Evolutionary conservation across 1,284 basidiomycete species (phyloP).

Genomic region (Agaricales sp.): DNA sequence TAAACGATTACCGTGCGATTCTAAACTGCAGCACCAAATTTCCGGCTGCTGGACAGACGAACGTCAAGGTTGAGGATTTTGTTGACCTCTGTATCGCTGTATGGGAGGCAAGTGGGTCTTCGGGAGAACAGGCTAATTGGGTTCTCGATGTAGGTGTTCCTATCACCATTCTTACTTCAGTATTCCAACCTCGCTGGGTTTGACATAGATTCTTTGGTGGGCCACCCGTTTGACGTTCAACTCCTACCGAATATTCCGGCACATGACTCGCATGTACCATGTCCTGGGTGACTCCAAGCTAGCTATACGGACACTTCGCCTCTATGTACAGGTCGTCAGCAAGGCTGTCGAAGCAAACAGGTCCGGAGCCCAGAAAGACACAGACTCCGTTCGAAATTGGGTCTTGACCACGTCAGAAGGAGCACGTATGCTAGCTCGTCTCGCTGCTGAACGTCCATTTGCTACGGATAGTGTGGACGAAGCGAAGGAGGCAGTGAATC

Average conservation of each 20-base stretch:
- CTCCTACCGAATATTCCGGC: constrained; percentile 73
- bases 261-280: constrained; percentile 68
- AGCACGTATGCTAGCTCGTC: constrained; percentile 59
- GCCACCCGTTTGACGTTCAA: constrained; percentile 88
- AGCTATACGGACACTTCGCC: constrained; percentile 64
- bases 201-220: constrained; percentile 74
- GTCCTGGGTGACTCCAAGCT: constrained; percentile 54
- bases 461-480: neutral
- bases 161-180: constrained; percentile 9
- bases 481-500: constrained; percentile 28
- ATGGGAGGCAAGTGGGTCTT: constrained; percentile 66
- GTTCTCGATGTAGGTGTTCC: constrained; percentile 53
- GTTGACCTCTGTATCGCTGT: constrained; percentile 73
- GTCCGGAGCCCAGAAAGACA: constrained; percentile 30
- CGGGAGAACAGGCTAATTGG: constrained; percentile 55
- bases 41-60: constrained; percentile 77
- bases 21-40: constrained; percentile 64
- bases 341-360: constrained; percentile 61
- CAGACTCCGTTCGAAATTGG: constrained; percentile 57
- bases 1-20: constrained; percentile 62
- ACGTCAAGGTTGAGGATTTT: constrained; percentile 75
- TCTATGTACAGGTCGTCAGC: constrained; percentile 80
- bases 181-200: constrained; percentile 9
- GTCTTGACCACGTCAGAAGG: constrained; percentile 67
- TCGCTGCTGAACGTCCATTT: constrained; percentile 17